phyloP scores from a whole-genome alignment of 805 yeast species.

The Yamadazyma sp. region DNA sequence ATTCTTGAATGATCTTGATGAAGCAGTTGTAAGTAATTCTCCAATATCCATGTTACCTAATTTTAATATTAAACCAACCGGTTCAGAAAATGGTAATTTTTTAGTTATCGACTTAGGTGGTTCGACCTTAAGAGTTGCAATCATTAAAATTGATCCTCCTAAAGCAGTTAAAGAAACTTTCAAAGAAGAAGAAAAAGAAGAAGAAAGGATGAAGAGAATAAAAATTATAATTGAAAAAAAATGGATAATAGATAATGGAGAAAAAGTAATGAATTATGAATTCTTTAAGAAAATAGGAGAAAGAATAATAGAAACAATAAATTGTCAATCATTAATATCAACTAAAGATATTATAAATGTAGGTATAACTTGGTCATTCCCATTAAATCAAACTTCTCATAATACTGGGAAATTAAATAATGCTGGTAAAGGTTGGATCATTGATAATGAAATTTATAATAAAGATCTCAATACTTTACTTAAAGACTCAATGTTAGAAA shows the following conservation, averaged over 20 bases:
- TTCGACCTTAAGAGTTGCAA: conserved; percentile 46
- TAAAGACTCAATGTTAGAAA: conserved; percentile 25
- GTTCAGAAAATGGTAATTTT: conserved; percentile 34
- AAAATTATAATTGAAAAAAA: conserved; percentile 26
- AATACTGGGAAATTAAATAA: conserved; percentile 45
- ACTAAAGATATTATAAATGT: conserved; percentile 10
- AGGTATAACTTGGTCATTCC: conserved; percentile 29
- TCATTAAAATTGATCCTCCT: conserved; percentile 25
- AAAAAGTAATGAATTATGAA: conserved; percentile 35
- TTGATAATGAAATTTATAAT: conserved; percentile 41
- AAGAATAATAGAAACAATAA: conserved; percentile 21
- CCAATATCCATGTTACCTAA: conserved; percentile 40
- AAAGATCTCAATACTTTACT: conserved; percentile 42
- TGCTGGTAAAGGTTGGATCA: conserved; percentile 61
- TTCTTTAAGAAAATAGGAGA: conserved; percentile 45
- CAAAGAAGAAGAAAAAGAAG: neutral
- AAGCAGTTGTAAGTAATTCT: conserved; percentile 25
- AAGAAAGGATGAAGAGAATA: conserved; percentile 21
- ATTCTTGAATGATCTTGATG: conserved; percentile 24
- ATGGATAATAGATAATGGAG: conserved; percentile 37
- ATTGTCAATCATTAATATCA: conserved; percentile 7
- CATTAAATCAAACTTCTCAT: conserved; percentile 40
- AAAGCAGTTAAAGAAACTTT: too few species aligned
- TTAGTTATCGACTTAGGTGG: conserved; percentile 58
- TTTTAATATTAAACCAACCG: conserved; percentile 35